Base-by-base conservation (phyloP, 176 grass and related monocot genomes). In the Urochloa ruziziensis region DNA sequence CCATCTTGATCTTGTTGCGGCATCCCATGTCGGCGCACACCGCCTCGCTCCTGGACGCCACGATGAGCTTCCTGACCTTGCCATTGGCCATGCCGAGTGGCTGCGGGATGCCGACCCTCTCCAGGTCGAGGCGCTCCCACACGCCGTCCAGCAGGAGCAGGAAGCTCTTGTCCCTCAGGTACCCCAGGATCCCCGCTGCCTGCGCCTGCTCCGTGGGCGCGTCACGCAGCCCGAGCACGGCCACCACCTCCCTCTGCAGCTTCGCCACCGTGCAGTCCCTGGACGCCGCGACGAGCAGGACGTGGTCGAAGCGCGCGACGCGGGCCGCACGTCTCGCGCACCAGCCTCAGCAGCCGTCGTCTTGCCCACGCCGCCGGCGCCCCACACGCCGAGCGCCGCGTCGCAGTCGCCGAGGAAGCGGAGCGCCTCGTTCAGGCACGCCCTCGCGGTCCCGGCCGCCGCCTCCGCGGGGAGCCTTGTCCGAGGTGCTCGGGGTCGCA, bases 321-420 rank as follows among this genome's bases (percentile, higher is more conserved):
- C 72, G 76, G 76, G 53, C 65, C 61, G 80, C 87, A 94, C 39
- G 54, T 65, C 14, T 91, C 81, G 56, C 87, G 86, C 70, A 91
- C 85, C 47, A 79, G 80, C 75, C 17, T 80, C 2, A 91, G 77
- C 27, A 91, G n/a, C 21, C 71, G 88, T 87, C 58, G 86, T 79
- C 75, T 94, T 94, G 66, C 92, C 92, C 43, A 94, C 79, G 47
- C 92, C 92, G 57, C 92, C 80, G 3, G 67, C 23, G 59, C 92
- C 92, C 39, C 71, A 89, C 56, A 94, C 78, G 27, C 92, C 92
- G 15, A 94, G 78, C 30, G 77, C 30, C 8, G 63, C 46, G 62
- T 88, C 79, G 77, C 63, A 15, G 70, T 89, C 83, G 23, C 70
- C 66, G 54, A 94, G 86, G 70, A 88, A 94, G 25, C 70, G 80